Evolutionary conservation across 2,329 filamentous ascomycete species (phyloP).

Genomic region (Venturia nashicola): DNA sequence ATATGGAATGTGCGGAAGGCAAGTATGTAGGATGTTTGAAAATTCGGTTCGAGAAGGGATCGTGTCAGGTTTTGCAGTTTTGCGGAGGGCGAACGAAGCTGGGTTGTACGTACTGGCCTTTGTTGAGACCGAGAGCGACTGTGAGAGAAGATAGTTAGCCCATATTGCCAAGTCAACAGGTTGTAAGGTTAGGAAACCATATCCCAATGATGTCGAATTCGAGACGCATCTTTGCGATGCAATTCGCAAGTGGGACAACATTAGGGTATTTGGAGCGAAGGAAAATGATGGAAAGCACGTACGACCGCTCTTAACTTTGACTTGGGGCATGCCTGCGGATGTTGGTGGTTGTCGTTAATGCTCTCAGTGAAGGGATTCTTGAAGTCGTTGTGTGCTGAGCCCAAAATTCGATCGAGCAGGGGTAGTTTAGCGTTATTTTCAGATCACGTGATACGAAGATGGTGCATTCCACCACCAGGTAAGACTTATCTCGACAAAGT

Average conservation of each 20-base stretch:
- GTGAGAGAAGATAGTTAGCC: background rate
- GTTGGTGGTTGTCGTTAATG: background rate
- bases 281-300: too few relatives aligned
- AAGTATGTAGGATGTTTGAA: background rate
- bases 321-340: constrained; percentile 32
- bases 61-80: constrained; percentile 7
- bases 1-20: background rate
- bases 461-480: too few relatives aligned
- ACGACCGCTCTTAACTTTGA: constrained; percentile 15
- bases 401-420: background rate
- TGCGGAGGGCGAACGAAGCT: constrained; percentile 19
- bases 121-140: constrained; percentile 49
- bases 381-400: background rate
- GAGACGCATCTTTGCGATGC: too few relatives aligned
- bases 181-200: too few relatives aligned
- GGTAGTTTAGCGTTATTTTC: background rate
- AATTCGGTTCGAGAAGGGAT: background rate
- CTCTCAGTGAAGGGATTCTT: background rate
- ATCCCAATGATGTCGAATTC: too few relatives aligned
- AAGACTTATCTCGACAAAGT: too few relatives aligned
- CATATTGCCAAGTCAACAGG: too few relatives aligned
- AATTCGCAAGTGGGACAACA: too few relatives aligned
- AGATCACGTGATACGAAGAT: too few relatives aligned
- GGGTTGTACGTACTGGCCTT: constrained; percentile 46
- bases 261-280: too few relatives aligned